Evolutionary conservation across 768 basidiomycete genomes (phyloP).

Genomic region (Tricholoma saponaceum): DNA sequence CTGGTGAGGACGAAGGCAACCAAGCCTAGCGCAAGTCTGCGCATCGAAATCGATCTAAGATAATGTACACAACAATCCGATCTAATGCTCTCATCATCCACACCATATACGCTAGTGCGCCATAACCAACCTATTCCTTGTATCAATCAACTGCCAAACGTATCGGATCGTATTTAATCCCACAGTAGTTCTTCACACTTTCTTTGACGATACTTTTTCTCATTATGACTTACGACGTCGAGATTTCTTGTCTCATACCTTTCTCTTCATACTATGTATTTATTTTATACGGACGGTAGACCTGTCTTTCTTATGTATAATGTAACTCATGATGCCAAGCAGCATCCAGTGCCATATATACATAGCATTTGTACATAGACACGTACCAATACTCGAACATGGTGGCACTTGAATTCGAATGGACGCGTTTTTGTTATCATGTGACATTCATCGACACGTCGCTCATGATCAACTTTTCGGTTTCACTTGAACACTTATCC

Average conservation of each 20-base stretch:
- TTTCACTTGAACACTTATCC: background rate
- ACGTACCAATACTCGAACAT: too few species aligned
- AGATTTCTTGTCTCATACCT: background rate
- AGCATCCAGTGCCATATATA: slow-evolving; percentile 5
- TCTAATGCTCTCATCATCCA: slow-evolving; percentile 1
- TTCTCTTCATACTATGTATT: background rate
- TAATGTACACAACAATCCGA: background rate
- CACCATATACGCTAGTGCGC: background rate
- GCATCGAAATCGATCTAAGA: background rate
- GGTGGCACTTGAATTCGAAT: too few species aligned
- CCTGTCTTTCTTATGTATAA: background rate
- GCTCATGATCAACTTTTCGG: background rate
- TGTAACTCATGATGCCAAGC: slow-evolving; percentile 1
- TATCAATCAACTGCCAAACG: background rate
- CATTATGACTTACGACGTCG: background rate
- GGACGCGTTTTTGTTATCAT: background rate
- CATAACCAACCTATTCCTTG: background rate
- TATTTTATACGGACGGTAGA: slow-evolving; percentile 1
- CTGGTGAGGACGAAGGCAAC: slow-evolving; percentile 13
- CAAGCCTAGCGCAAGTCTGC: background rate
- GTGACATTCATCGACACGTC: slow-evolving; percentile 14
- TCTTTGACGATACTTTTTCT: background rate
- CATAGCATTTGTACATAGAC: background rate
- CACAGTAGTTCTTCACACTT: background rate
- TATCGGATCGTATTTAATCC: background rate